Conservation (phyloP, 768 basidiomycete genomes). For the Gymnopilus junonius region DNA sequence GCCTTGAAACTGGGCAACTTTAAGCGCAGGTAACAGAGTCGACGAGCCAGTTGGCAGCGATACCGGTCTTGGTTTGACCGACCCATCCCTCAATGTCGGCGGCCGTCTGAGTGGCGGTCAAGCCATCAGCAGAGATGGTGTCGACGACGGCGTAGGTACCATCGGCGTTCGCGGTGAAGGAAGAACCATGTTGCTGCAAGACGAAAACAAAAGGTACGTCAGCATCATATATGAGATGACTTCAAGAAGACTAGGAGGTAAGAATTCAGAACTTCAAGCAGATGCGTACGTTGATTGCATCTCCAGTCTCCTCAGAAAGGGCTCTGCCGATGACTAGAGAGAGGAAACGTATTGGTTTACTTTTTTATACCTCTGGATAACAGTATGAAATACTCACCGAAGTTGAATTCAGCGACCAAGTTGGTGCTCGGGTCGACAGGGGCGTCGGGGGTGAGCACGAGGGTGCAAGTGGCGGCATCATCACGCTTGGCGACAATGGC, state of each 20-base stretch:
- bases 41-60: slow-evolving; percentile 7
- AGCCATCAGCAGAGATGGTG: neutral
- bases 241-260: no score
- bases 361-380: no score
- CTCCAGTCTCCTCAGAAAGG: neutral
- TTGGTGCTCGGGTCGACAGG: slow-evolving; percentile 2
- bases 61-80: neutral
- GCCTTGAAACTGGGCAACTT: neutral
- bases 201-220: no score
- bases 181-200: neutral
- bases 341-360: neutral
- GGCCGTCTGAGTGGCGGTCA: slow-evolving; percentile 8
- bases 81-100: slow-evolving; percentile 9
- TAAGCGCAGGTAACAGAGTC: slow-evolving; percentile 3
- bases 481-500: slow-evolving; percentile 2
- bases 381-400: neutral
- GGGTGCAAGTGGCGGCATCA: slow-evolving; percentile 1
- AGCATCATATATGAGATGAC: neutral
- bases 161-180: slow-evolving; percentile 3
- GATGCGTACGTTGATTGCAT: slow-evolving; percentile 4
- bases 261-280: no score
- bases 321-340: neutral
- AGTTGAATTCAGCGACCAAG: slow-evolving; percentile 6
- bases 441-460: slow-evolving; percentile 7
- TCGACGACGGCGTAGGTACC: slow-evolving; percentile 6